Percentiles rank a stretch among this genome's conserved stretches.
Evolutionary conservation across 768 basidiomycete species (phyloP).

Genomic region (Suillus subalutaceus): DNA sequence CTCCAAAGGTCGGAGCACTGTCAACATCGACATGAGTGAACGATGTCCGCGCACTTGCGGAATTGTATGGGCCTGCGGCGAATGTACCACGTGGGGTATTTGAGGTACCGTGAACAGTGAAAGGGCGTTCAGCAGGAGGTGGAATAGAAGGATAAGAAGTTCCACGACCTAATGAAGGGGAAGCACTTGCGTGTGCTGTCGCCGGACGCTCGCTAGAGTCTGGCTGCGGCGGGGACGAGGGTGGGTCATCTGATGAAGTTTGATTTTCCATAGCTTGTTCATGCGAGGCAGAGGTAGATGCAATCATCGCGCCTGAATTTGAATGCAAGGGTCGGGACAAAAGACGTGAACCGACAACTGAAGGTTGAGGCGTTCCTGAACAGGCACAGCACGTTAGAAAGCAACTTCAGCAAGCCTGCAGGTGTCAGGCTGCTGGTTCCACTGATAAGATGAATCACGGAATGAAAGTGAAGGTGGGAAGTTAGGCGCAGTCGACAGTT

Average conservation of each 20-base stretch:
- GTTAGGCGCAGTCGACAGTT: not conserved
- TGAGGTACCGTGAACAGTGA: conserved; percentile 18
- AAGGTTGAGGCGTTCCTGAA: not conserved
- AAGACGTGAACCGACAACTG: not conserved
- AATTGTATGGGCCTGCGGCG: conserved; percentile 28
- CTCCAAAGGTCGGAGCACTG: conserved; percentile 19
- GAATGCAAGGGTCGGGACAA: not conserved
- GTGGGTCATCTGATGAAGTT: conserved; percentile 13
- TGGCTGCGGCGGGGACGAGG: conserved; percentile 25
- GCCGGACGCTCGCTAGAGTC: conserved; percentile 32
- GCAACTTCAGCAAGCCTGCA: conserved; percentile 8
- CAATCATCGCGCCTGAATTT: conserved; percentile 1
- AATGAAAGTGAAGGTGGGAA: conserved; percentile 2
- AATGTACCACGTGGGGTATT: conserved; percentile 1
- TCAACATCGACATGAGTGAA: conserved; percentile 53
- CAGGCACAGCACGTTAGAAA: not conserved
- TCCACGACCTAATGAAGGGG: conserved; percentile 15
- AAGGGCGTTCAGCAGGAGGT: conserved; percentile 24
- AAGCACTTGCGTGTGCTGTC: conserved; percentile 29
- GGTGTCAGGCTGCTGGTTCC: not conserved
- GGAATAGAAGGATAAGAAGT: conserved; percentile 9
- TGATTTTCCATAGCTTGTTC: conserved; percentile 7
- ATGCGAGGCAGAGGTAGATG: not conserved
- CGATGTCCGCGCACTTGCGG: conserved; percentile 54
- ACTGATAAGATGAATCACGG: not conserved